phyloP scores from a whole-genome alignment of 2,329 filamentous ascomycete genomes.

The Xylariales sp. region DNA sequence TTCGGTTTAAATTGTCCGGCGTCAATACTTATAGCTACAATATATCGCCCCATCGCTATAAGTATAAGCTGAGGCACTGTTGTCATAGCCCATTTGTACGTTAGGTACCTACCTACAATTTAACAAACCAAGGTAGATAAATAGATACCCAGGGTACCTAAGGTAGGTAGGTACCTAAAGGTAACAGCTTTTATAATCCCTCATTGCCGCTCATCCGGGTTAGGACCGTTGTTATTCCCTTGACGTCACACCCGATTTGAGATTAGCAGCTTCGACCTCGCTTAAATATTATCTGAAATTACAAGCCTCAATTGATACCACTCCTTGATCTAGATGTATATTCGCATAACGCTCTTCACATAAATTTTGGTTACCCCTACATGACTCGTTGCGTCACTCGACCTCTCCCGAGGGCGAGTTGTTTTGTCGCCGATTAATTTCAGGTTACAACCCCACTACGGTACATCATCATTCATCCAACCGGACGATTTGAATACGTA shows the following conservation, averaged over 20 bases:
- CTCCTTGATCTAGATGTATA: not conserved
- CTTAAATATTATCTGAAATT: conserved; percentile 35
- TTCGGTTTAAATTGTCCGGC: too few relatives aligned
- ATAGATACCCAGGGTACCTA: too few relatives aligned
- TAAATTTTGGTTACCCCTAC: conserved; percentile 7
- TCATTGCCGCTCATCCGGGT: conserved; percentile 17
- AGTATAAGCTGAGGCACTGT: too few relatives aligned
- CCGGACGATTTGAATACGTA: conserved; percentile 3
- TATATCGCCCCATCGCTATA: too few relatives aligned
- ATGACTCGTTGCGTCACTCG: conserved; percentile 20
- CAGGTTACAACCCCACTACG: not conserved
- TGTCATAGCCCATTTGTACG: too few relatives aligned
- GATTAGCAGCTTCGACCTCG: conserved; percentile 29
- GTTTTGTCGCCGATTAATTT: conserved; percentile 12
- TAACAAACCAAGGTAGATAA: too few relatives aligned
- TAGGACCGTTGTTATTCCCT: conserved; percentile 18
- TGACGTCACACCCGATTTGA: conserved; percentile 38
- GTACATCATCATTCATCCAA: conserved; percentile 1
- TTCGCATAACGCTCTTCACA: not conserved
- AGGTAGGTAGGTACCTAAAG: not conserved
- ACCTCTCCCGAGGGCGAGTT: not conserved
- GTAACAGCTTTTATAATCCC: not conserved
- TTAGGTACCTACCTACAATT: too few relatives aligned
- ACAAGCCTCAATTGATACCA: conserved; percentile 3
- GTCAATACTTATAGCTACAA: too few relatives aligned